phyloP scores from a whole-genome alignment of 2,329 filamentous ascomycete genomes.

The Akanthomyces lecanii region DNA sequence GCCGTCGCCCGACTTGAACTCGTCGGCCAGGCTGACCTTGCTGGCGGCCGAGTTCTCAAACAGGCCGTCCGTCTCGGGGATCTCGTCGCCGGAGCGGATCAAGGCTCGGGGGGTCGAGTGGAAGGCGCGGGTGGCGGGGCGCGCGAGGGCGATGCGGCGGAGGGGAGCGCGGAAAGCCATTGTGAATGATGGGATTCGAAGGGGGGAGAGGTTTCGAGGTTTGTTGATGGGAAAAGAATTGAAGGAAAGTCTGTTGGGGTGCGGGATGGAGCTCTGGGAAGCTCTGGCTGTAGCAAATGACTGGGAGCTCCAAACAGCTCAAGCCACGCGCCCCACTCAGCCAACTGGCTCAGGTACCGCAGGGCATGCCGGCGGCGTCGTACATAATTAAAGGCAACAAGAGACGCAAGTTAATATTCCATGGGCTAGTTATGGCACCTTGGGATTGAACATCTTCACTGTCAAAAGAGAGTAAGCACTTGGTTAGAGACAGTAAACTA shows the following conservation, averaged over 20 bases:
- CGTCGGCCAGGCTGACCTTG: conserved; percentile 80
- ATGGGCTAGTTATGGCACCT: too few species aligned
- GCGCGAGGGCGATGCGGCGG: conserved; percentile 30
- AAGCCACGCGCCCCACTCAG: background rate
- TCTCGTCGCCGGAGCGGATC: conserved; percentile 73
- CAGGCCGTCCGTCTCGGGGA: conserved; percentile 74
- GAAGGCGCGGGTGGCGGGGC: conserved; percentile 45
- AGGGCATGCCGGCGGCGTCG: too few species aligned
- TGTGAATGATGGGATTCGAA: background rate
- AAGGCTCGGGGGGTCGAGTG: conserved; percentile 58
- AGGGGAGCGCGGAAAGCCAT: conserved; percentile 37
- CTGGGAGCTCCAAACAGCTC: background rate
- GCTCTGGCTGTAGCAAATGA: background rate
- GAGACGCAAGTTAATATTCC: too few species aligned
- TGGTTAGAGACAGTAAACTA: too few species aligned
- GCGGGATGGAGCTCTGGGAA: background rate
- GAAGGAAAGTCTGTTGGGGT: background rate
- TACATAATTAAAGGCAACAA: too few species aligned
- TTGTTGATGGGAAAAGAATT: background rate
- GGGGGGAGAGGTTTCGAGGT: background rate
- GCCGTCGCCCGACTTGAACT: conserved; percentile 67
- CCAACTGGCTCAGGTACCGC: background rate
- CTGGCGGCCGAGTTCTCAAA: conserved; percentile 84
- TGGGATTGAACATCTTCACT: too few species aligned
- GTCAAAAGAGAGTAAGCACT: too few species aligned